These are phyloP conservation scores for Cicer bijugum DNA, from an alignment of 306 rosid species.

Conservation along the genomic window DNA sequence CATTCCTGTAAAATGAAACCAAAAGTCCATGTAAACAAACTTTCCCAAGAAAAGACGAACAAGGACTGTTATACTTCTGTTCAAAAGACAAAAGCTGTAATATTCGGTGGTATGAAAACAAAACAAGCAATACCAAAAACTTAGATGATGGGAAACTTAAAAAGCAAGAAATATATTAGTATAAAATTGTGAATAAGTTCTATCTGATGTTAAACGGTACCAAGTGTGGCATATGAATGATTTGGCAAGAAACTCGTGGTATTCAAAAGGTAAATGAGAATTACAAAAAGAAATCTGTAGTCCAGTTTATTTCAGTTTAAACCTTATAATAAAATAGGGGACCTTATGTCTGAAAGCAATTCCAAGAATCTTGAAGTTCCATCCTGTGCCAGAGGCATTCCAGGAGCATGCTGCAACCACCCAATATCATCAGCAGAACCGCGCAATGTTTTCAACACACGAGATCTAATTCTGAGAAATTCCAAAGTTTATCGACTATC, in stretches of 20 bases:
- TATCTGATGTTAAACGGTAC: slow-evolving; percentile 1
- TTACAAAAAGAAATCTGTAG: background rate
- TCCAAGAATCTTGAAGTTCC: slow-evolving; percentile 83
- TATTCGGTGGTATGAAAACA: slow-evolving; percentile 2
- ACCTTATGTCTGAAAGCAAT: slow-evolving; percentile 77
- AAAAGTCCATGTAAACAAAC: slow-evolving; percentile 6
- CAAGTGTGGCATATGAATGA: slow-evolving; percentile 16
- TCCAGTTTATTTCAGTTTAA: slow-evolving; percentile 4
- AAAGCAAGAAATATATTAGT: background rate
- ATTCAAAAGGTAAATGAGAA: slow-evolving; percentile 14
- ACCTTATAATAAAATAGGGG: slow-evolving; percentile 30
- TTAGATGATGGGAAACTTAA: background rate
- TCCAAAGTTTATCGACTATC: slow-evolving; percentile 26
- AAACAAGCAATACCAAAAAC: background rate
- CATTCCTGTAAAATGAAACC: slow-evolving; percentile 58
- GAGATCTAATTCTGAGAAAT: slow-evolving; percentile 57
- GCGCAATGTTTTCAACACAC: slow-evolving; percentile 61
- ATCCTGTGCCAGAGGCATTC: slow-evolving; percentile 73
- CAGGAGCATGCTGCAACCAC: slow-evolving; percentile 75
- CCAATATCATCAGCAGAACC: slow-evolving; percentile 88
- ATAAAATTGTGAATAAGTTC: slow-evolving; percentile 16
- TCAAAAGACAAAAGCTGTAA: slow-evolving; percentile 2
- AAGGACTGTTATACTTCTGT: background rate
- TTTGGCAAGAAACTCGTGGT: slow-evolving; percentile 9
- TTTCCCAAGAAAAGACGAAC: background rate